phyloP scores from a whole-genome alignment of 2,329 filamentous ascomycete species.

The Aspergillus candidus region DNA sequence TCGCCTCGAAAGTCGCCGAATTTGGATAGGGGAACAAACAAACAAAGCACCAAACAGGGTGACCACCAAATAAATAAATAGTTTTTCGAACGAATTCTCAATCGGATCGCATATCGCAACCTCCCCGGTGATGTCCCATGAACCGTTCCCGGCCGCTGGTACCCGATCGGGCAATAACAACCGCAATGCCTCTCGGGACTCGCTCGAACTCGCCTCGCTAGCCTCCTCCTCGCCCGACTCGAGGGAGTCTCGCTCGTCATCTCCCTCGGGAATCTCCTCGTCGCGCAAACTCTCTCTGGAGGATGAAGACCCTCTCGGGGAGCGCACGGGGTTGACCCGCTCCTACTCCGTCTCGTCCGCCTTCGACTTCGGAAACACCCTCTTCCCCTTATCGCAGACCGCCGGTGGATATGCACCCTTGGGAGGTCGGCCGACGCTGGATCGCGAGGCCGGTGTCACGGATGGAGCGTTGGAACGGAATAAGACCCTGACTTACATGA shows the following conservation, averaged over 20 bases:
- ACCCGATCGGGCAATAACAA: slow-evolving; percentile 20
- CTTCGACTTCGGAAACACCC: slow-evolving; percentile 89
- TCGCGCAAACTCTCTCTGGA: slow-evolving; percentile 85
- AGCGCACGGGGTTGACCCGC: slow-evolving; percentile 49
- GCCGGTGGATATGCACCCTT: slow-evolving; percentile 77
- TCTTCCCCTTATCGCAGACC: slow-evolving; percentile 87
- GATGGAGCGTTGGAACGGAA: slow-evolving; percentile 85
- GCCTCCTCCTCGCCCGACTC: slow-evolving; percentile 71
- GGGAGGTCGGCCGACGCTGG: slow-evolving; percentile 62
- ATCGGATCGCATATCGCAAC: too few relatives aligned
- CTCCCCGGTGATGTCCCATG: slow-evolving; percentile 25
- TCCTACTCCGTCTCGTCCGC: slow-evolving; percentile 87
- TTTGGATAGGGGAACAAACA: too few relatives aligned
- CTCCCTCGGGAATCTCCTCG: slow-evolving; percentile 80
- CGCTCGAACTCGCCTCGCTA: slow-evolving; percentile 89
- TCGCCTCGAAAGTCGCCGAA: background rate
- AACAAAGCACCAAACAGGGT: too few relatives aligned
- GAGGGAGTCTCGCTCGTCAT: slow-evolving; percentile 65
- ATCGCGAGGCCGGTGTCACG: slow-evolving; percentile 54
- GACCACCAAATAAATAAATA: too few relatives aligned
- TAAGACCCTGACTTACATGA: slow-evolving; percentile 91
- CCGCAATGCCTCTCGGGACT: slow-evolving; percentile 62
- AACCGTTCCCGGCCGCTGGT: slow-evolving; percentile 25
- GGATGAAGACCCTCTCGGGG: slow-evolving; percentile 69
- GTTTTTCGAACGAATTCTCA: too few relatives aligned